Conservation (phyloP, 2,329 filamentous ascomycete genomes). For the Arthrocladium fulminans region DNA sequence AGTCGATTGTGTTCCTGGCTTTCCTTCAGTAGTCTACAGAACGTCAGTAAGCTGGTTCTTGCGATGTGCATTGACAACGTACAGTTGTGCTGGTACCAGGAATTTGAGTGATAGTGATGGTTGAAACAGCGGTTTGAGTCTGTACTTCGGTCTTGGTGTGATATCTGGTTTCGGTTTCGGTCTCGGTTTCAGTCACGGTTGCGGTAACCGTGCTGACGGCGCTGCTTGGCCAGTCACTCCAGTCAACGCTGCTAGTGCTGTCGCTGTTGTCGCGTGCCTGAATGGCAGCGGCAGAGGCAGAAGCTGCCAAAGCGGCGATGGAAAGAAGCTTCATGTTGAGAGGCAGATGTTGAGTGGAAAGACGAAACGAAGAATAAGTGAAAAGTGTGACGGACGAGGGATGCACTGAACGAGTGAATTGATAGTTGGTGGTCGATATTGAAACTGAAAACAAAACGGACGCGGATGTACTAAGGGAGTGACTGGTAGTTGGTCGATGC, state of each 20-base stretch:
- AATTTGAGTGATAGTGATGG: not conserved
- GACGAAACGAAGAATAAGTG: not conserved
- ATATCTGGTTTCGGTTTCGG: not conserved
- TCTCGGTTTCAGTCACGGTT: not conserved
- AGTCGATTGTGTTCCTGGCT: no score
- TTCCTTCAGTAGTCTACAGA: no score
- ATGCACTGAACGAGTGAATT: not conserved
- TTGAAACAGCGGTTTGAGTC: not conserved
- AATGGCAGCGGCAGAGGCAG: conserved; percentile 6
- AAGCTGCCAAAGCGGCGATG: conserved; percentile 4
- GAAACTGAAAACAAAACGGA: no score
- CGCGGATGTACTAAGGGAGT: no score
- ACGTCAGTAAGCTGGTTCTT: no score
- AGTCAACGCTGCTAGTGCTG: no score
- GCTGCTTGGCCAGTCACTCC: not conserved
- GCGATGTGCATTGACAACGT: no score
- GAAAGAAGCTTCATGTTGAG: conserved; percentile 8
- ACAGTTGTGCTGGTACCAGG: not conserved
- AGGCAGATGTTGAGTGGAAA: not conserved
- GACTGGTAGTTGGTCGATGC: no score
- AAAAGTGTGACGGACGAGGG: not conserved
- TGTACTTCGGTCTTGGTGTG: not conserved
- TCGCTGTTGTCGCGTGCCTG: not conserved
- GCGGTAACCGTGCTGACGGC: not conserved
- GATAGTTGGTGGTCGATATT: no score